Base-by-base conservation (phyloP, 805 yeast genomes). In the Myxozyma nipponensis region DNA sequence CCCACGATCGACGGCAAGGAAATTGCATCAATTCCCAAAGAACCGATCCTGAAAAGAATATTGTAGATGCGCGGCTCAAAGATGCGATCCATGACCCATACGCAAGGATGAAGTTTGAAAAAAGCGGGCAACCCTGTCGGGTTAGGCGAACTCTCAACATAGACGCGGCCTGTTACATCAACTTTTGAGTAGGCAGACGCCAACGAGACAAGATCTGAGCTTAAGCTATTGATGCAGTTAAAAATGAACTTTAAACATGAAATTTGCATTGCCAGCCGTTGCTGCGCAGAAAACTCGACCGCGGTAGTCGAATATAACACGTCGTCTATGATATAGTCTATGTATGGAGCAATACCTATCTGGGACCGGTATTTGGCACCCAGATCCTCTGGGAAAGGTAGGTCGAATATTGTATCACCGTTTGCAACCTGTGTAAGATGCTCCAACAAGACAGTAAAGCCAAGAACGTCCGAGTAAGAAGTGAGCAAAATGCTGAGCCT, bases 321-420 rank as follows among this genome's bases (percentile, higher is more conserved):
- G 39, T 84, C 85, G 10, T 75, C 69, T n/a, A 85, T 62, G 13
- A 89, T 64, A 59, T 79, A 88, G 46, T 87, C 91, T 47, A 86
- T 65, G 60, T 90, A 91, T 2, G 93, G 88, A 79, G 89, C 79
- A 4, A 88, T 67, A 1, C 96, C 95, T 2, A 44, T 38, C 17
- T 73, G 74, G 28, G 71, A 77, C 59, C 95, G 75, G 56, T 81
- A 77, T 0, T 72, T 71, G 2, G 64, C 63, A 0, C 96, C 96
- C 24, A 88, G 64, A 46, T 76, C 78, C 4, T 70, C 59, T 0
- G 95, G 95, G 60, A 74, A 84, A 10, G 79, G 72, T 13, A 82
- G 62, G 32, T 71, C 72, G 15, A 77, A 45, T 18, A 52, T 44
- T 21, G 46, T 32, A 24, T 34, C 50, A 22, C 39, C 52, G 15